Percentiles rank a stretch among this genome's conserved stretches.
Evolutionary conservation across 371 early-diverging fungal genomes (phyloP).

Genomic region (Rhizopus microsporus): DNA sequence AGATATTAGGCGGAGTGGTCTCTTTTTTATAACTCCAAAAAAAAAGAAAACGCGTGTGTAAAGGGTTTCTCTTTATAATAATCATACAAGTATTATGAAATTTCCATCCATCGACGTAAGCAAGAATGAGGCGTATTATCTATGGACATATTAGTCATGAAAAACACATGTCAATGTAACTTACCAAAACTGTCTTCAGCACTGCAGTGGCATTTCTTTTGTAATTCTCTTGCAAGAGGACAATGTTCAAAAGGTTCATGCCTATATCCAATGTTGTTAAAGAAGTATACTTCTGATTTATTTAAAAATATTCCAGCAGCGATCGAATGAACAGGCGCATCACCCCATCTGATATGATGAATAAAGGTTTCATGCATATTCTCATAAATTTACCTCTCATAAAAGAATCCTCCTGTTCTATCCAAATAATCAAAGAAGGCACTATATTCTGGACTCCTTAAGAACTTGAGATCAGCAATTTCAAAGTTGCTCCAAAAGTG

Average conservation of each 20-base stretch:
- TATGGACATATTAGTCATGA: neutral
- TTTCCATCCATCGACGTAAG: constrained; percentile 30
- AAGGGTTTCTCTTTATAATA: too few relatives aligned
- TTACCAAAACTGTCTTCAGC: constrained; percentile 57
- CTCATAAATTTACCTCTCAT: constrained; percentile 61
- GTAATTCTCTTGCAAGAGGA: constrained; percentile 51
- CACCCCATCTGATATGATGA: constrained; percentile 74
- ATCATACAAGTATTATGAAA: neutral
- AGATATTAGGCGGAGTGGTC: neutral
- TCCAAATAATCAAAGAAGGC: constrained; percentile 86
- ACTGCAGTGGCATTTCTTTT: constrained; percentile 68
- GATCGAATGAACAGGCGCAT: constrained; percentile 95
- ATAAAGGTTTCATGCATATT: neutral
- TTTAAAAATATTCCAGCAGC: constrained; percentile 69
- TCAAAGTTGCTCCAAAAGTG: constrained; percentile 99
- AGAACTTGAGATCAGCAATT: constrained; percentile 86
- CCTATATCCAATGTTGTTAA: constrained; percentile 82
- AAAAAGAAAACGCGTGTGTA: neutral
- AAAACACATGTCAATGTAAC: neutral
- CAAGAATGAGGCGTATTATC: constrained; percentile 39
- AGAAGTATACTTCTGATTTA: constrained; percentile 81
- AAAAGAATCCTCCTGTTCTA: constrained; percentile 88
- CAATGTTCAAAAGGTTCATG: constrained; percentile 73
- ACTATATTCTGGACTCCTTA: constrained; percentile 68
- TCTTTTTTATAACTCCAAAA: neutral